A percentile compares a stretch with the other conserved stretches of the same genome.
Conservation (phyloP, 495 filamentous ascomycete species). For the Pyrenula aspistea region DNA sequence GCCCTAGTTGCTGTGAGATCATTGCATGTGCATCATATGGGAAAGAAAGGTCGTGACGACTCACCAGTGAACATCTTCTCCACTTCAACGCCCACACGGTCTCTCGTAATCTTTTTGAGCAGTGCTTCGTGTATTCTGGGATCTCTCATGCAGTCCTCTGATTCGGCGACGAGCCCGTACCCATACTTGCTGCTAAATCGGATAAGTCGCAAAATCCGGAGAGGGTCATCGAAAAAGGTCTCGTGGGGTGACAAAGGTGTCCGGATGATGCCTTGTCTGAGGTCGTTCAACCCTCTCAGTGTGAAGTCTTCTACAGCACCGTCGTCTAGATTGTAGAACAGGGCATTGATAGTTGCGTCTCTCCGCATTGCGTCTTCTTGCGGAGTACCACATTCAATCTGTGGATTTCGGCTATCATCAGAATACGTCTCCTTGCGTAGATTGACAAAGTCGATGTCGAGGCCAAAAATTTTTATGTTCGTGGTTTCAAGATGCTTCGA, state of each 20-base stretch:
- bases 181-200: constrained; percentile 78
- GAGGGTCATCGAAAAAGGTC: constrained; percentile 90
- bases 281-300: constrained; percentile 57
- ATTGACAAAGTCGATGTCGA: constrained; percentile 92
- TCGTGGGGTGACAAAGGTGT: constrained; percentile 83
- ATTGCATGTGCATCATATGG: not conserved
- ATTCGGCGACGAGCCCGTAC: constrained; percentile 60
- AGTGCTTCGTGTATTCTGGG: constrained; percentile 60
- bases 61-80: constrained; percentile 82
- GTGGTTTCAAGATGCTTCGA: constrained; percentile 95
- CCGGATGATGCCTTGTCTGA: constrained; percentile 58
- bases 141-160: constrained; percentile 64
- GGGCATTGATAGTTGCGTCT: constrained; percentile 88
- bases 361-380: constrained; percentile 80
- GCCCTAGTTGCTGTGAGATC: constrained; percentile 32
- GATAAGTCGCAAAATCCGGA: constrained; percentile 79
- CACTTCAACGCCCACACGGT: constrained; percentile 71
- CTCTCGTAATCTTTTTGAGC: constrained; percentile 82
- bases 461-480: constrained; percentile 70
- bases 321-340: constrained; percentile 87
- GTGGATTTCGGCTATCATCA: constrained; percentile 74
- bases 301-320: constrained; percentile 74
- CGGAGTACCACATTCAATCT: constrained; percentile 88
- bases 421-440: constrained; percentile 83
- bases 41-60: not conserved